Conservation (phyloP, 164 flowering plant genomes). For the Aristolochia californica region DNA sequence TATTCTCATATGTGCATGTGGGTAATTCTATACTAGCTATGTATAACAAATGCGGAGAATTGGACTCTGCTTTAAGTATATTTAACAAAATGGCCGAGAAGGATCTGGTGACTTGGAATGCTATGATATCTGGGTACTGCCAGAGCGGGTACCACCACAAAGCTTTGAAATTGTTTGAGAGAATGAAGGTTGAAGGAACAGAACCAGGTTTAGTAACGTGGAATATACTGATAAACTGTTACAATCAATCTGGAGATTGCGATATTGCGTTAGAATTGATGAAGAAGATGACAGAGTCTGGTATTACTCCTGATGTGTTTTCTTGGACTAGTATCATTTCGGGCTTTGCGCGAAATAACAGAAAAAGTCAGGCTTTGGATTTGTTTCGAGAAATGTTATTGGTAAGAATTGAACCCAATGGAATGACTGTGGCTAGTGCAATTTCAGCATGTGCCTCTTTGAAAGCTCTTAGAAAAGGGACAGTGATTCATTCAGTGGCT, state of each 20-base stretch:
- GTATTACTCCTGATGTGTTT: constrained; percentile 20
- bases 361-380: constrained; percentile 16
- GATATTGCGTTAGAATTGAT: constrained; percentile 19
- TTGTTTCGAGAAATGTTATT: constrained; percentile 19
- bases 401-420: constrained; percentile 20
- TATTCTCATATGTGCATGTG: constrained; percentile 9
- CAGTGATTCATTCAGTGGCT: constrained; percentile 18
- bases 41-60: constrained; percentile 20
- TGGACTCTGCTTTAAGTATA: constrained; percentile 9
- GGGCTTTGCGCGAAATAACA: constrained; percentile 21
- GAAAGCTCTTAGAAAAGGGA: constrained; percentile 15
- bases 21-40: constrained; percentile 17
- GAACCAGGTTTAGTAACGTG: constrained; percentile 20
- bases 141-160: constrained; percentile 11
- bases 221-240: constrained; percentile 22
- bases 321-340: constrained; percentile 29
- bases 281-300: constrained; percentile 17
- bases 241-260: constrained; percentile 19
- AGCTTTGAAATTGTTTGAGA: constrained; percentile 13
- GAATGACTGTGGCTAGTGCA: constrained; percentile 21
- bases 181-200: constrained; percentile 18
- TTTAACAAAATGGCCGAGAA: constrained; percentile 17
- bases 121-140: constrained; percentile 22
- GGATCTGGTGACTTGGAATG: constrained; percentile 20
- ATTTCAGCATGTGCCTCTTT: constrained; percentile 19